Conservation (phyloP, 2,329 filamentous ascomycete genomes). For the Trichoderma hamatum region DNA sequence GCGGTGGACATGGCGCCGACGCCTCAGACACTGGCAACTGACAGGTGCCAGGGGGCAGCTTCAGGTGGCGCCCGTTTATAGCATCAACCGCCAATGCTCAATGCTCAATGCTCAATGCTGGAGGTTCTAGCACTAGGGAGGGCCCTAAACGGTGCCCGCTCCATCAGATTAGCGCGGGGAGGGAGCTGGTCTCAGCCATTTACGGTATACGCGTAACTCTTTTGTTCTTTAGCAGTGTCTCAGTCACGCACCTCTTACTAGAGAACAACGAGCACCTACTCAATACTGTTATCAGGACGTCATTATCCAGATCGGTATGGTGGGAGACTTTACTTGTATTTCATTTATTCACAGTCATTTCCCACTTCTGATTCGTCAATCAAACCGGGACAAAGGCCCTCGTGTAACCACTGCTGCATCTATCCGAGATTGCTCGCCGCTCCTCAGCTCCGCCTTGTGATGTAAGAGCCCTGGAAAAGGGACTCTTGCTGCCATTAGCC, state of each 20-base stretch:
- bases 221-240: background rate
- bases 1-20: background rate
- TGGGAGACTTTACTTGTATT: background rate
- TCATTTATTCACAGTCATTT: too few relatives aligned
- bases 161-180: background rate
- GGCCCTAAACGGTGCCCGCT: background rate
- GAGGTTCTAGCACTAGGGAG: background rate
- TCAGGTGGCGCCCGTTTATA: background rate
- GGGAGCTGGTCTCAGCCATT: background rate
- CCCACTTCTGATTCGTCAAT: background rate
- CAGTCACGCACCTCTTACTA: background rate
- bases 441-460: background rate
- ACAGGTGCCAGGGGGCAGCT: slow-evolving; percentile 20
- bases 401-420: background rate
- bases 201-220: background rate
- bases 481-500: background rate
- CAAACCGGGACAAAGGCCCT: background rate
- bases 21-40: slow-evolving; percentile 22
- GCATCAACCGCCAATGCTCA: background rate
- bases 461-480: background rate
- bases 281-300: too few relatives aligned
- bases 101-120: background rate
- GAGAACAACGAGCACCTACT: too few relatives aligned
- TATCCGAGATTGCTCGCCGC: background rate
- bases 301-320: too few relatives aligned